Evolutionary conservation across 106 monocot genomes (phyloP).

Genomic region (Acorus calamus): DNA sequence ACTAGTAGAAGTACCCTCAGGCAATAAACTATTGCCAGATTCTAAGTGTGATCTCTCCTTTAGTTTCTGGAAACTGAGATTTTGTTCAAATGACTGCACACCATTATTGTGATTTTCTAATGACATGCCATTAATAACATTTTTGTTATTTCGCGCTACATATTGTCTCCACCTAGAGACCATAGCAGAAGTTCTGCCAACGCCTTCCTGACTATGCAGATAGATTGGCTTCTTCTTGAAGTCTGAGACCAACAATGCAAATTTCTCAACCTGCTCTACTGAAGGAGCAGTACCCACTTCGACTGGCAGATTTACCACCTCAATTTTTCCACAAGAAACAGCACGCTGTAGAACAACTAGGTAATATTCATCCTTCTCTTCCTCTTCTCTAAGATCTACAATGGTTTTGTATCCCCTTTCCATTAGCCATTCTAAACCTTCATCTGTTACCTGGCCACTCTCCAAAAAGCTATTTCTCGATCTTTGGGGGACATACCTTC

Average conservation of each 20-base stretch:
- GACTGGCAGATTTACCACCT: conserved; percentile 66
- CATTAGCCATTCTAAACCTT: conserved; percentile 76
- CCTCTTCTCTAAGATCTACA: conserved; percentile 82
- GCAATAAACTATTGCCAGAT: conserved; percentile 12
- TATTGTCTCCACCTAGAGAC: conserved; percentile 90
- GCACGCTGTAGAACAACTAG: conserved; percentile 38
- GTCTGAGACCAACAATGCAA: conserved; percentile 61
- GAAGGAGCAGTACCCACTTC: conserved; percentile 82
- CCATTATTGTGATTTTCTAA: conserved; percentile 9
- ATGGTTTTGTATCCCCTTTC: conserved; percentile 79
- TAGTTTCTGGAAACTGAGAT: conserved; percentile 2
- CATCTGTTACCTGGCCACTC: conserved; percentile 89
- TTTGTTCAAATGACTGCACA: conserved; percentile 4
- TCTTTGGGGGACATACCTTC: conserved; percentile 25
- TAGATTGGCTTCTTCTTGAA: conserved; percentile 56
- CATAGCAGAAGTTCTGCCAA: conserved; percentile 83
- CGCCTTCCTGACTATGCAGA: conserved; percentile 87
- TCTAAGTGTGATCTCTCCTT: conserved; percentile 6
- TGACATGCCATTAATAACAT: conserved; percentile 19
- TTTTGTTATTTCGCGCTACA: conserved; percentile 22
- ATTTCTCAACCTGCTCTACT: conserved; percentile 68
- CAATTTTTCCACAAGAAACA: conserved; percentile 51
- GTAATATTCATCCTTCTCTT: conserved; percentile 48
- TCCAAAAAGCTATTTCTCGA: conserved; percentile 90
- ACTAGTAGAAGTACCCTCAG: background rate